Base-by-base conservation (phyloP, 495 filamentous ascomycete genomes). In the Penicillium taxi region DNA sequence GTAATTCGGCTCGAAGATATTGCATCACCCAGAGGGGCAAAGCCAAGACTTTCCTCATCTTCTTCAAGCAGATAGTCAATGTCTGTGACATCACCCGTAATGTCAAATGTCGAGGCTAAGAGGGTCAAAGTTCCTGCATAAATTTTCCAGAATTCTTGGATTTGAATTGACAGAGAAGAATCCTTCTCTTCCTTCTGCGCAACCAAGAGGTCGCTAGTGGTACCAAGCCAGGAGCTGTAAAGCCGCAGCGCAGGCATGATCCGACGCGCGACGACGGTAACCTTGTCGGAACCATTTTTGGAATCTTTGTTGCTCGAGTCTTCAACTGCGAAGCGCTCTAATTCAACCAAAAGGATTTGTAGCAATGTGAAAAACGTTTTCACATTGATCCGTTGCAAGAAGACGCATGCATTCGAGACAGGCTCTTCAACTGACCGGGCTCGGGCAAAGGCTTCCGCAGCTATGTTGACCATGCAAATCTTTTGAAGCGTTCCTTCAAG, bases 391-490 rank as follows among this genome's bases (percentile, higher is more conserved):
- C 81, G 73, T 22, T 94, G 70, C 35, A 84, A 78, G 56, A 82
- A 88, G 35, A 81, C 73, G 53, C 75, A 80, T 2, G 83, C 75
- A 37, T 74, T 62, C 1, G 53, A 64, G 23, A 59, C 55, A 3
- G 59, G 50, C 26, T 67, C 60, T 24, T 62, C 66, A 52, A 62
- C 63, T 28, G 82, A 70, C 40, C 74, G 77, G 14, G 70, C 55
- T 13, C 66, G 65, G 16, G 86, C 80, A 46, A 81, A 73, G 41
- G 77, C 77, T 52, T 93, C 84, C 8, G 89, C 86, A 1, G 86
- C 77, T 32, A 96, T 80, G 48, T 93, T 96, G 39, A 86, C 78
- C 20, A 96, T 66, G 29, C 86, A 77, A 45, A 95, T 78, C 50
- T 87, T 89, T 30, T 85, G 73, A 18, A 94, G 55, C 4, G 74